Base-by-base conservation (phyloP, 345 rosid genomes). In the Angophora floribunda region DNA sequence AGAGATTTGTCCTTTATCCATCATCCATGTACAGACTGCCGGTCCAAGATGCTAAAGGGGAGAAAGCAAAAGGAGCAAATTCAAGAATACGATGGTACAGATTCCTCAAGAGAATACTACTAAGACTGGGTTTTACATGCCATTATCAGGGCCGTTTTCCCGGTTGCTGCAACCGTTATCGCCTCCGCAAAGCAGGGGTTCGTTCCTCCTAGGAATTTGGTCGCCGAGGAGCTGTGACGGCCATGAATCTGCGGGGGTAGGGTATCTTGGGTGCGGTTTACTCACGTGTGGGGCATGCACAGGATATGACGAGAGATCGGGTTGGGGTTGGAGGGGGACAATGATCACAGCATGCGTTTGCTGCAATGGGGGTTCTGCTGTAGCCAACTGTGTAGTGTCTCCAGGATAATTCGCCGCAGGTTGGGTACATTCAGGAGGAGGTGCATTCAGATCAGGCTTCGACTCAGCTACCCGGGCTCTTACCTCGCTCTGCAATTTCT, bases 211-310 rank as follows among this genome's bases (percentile, higher is more conserved):
- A 50, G 61, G 84, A 8, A 89, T 52, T 47, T 91, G 87, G 80
- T 92, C 94, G 44, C 93, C 93, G 45, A 98, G 97, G 87, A 98
- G 94, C 85, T 93, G 95, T 53, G 95, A 95, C 24, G 98, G 95
- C 99, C 99, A 98, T 4, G 96, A 94, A 91, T 98, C 99, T 50
- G 94, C 90, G 0, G 94, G 90, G 0, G 94, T 95, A 14, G 97
- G 97, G 88, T 97, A 98, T 90, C 99, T 93, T 19, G 99, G 96
- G 87, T 96, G 97, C 2, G 99, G 99, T 89, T 97, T 98, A 89
- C 98, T 94, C 87, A 98, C 94, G 52, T 92, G 51, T 52, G 91
- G 26, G 80, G 92, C 90, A 7, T 89, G 87, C 67, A 86, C 5
- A 2, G 92, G 87, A 90, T 91, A 93, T 51, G 93, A 87, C 51